A percentile compares a stretch with the other conserved stretches of the same genome.
These are phyloP conservation scores for Chalciporus piperatus DNA, from an alignment of 768 basidiomycete genomes.

Conservation along the genomic window DNA sequence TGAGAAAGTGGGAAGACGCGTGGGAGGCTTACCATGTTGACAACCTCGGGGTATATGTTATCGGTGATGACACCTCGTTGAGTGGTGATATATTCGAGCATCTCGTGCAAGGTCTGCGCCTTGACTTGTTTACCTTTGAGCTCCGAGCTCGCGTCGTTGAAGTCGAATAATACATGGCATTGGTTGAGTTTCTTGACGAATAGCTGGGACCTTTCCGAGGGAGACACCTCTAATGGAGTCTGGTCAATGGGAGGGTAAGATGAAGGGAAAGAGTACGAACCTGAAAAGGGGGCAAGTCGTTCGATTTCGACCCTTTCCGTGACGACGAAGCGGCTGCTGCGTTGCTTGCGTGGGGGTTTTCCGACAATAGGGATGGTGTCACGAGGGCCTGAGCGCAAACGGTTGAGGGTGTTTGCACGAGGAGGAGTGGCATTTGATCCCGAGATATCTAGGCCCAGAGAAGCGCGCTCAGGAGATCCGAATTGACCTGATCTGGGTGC, in stretches of 20 bases:
- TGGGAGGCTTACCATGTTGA: slow-evolving; percentile 77
- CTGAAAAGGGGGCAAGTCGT: slow-evolving; percentile 85
- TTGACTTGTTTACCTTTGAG: slow-evolving; percentile 98
- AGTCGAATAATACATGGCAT: slow-evolving; percentile 96
- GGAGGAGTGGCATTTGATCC: slow-evolving; percentile 53
- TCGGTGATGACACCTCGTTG: slow-evolving; percentile 96
- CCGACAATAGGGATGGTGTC: slow-evolving; percentile 96
- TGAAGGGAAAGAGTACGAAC: slow-evolving; percentile 35
- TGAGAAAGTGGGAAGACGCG: background rate
- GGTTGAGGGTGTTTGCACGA: slow-evolving; percentile 64
- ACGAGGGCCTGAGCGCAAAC: slow-evolving; percentile 81
- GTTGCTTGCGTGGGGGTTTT: slow-evolving; percentile 95
- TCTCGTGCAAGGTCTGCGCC: slow-evolving; percentile 94
- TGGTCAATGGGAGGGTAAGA: slow-evolving; percentile 9
- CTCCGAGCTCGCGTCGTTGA: slow-evolving; percentile 95
- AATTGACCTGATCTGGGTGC: slow-evolving; percentile 41
- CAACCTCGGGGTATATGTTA: slow-evolving; percentile 96
- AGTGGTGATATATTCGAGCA: slow-evolving; percentile 98
- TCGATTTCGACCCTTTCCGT: slow-evolving; percentile 97
- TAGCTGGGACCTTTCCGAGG: slow-evolving; percentile 82
- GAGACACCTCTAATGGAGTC: slow-evolving; percentile 68
- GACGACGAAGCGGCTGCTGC: slow-evolving; percentile 94
- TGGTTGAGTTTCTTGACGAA: slow-evolving; percentile 96
- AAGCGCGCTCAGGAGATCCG: slow-evolving; percentile 47
- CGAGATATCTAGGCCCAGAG: slow-evolving; percentile 45